These are phyloP conservation scores for Neonectria magnoliae DNA, from an alignment of 2,329 filamentous ascomycete species.

Conservation along the genomic window DNA sequence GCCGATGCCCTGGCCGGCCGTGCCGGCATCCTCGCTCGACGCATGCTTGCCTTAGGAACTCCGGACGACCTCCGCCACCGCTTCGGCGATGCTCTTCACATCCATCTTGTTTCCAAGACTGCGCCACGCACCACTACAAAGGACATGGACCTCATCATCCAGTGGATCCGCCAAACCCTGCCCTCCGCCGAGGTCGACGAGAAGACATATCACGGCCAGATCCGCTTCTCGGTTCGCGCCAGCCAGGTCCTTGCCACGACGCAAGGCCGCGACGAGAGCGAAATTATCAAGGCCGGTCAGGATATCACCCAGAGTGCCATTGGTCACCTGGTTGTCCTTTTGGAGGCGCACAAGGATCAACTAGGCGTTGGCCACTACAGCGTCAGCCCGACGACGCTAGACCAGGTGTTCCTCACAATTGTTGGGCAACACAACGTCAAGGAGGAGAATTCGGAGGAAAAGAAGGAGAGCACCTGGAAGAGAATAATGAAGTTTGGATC, in stretches of 20 bases:
- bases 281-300: conserved; percentile 35
- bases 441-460: conserved; percentile 71
- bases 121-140: conserved; percentile 77
- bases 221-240: conserved; percentile 81
- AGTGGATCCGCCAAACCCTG: conserved; percentile 72
- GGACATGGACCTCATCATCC: conserved; percentile 73
- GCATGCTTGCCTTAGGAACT: conserved; percentile 86
- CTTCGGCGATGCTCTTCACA: conserved; percentile 81
- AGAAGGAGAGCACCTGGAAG: conserved; percentile 40
- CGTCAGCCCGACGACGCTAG: conserved; percentile 85
- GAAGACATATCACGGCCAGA: conserved; percentile 84
- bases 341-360: conserved; percentile 75
- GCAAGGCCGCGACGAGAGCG: conserved; percentile 32
- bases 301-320: conserved; percentile 62
- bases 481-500: conserved; percentile 39
- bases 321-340: conserved; percentile 73
- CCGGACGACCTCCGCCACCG: conserved; percentile 76
- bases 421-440: conserved; percentile 81
- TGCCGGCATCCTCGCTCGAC: conserved; percentile 84
- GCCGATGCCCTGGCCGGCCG: conserved; percentile 86
- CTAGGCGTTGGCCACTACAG: conserved; percentile 87
- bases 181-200: conserved; percentile 74
- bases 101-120: conserved; percentile 80
- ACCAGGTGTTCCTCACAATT: conserved; percentile 90
- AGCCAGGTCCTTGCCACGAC: conserved; percentile 48